phyloP scores from a whole-genome alignment of 2,329 filamentous ascomycete species.

The Sordariomycetes sp. region DNA sequence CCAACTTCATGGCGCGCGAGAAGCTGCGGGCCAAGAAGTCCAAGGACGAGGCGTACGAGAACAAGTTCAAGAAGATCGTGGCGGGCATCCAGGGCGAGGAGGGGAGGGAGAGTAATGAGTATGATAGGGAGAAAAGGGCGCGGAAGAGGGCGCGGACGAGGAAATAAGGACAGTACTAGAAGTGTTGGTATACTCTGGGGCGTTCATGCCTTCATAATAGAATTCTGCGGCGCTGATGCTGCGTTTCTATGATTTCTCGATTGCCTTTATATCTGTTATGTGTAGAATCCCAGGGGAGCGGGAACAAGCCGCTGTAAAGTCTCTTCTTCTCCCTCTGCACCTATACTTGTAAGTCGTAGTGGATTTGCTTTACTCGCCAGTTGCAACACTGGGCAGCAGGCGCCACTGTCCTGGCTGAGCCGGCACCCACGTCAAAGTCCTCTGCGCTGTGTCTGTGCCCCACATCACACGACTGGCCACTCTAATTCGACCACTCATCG shows the following conservation, averaged over 20 bases:
- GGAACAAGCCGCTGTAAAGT: too few species aligned
- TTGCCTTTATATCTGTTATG: background rate
- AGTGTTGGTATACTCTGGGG: background rate
- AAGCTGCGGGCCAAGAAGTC: slow-evolving; percentile 87
- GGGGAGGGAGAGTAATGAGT: slow-evolving; percentile 73
- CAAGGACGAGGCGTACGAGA: slow-evolving; percentile 86
- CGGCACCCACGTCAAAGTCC: too few species aligned
- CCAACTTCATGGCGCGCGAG: slow-evolving; percentile 86
- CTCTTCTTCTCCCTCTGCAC: too few species aligned
- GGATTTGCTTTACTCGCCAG: too few species aligned
- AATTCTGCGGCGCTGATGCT: background rate
- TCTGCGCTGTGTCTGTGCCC: too few species aligned
- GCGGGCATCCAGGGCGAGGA: slow-evolving; percentile 95
- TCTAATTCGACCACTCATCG: background rate
- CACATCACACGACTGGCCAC: too few species aligned
- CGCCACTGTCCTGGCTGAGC: too few species aligned
- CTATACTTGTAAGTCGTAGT: too few species aligned
- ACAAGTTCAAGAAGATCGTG: slow-evolving; percentile 85
- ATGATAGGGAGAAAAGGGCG: slow-evolving; percentile 74
- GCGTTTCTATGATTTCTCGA: background rate
- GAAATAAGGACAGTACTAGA: background rate
- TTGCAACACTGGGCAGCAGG: too few species aligned
- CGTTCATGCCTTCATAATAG: background rate
- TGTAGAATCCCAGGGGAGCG: background rate
- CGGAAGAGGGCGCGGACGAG: slow-evolving; percentile 53